Percentiles rank a stretch among this genome's conserved stretches.
These are phyloP conservation scores for Capsella rubella DNA, from an alignment of 441 rosid species.

Conservation along the genomic window DNA sequence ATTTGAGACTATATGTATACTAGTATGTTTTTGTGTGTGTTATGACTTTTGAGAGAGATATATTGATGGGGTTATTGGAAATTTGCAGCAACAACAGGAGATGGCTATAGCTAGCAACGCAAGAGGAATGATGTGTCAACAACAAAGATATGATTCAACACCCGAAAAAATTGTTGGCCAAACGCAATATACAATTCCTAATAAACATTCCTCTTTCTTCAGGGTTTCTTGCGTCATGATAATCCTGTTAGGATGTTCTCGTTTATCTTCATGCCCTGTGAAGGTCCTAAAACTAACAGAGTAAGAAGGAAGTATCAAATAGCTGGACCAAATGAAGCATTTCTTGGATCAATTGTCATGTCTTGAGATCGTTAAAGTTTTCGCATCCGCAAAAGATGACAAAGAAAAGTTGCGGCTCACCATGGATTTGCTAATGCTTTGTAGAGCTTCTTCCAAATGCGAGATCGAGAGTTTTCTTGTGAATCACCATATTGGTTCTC, in stretches of 20 bases:
- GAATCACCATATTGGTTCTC: not conserved
- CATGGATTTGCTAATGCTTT: not conserved
- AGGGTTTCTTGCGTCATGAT: conserved; percentile 11
- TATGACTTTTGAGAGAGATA: not conserved
- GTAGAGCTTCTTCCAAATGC: conserved; percentile 7
- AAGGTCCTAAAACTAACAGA: not conserved
- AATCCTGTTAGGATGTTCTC: not conserved
- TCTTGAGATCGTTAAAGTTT: conserved; percentile 15
- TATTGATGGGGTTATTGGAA: conserved; percentile 22
- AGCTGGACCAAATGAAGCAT: conserved; percentile 3
- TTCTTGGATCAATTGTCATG: not conserved
- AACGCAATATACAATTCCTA: not conserved
- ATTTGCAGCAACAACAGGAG: conserved; percentile 64
- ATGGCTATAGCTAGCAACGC: conserved; percentile 58
- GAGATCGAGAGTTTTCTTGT: too few species aligned
- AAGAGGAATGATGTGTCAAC: conserved; percentile 60
- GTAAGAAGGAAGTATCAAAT: not conserved
- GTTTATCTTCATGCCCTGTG: not conserved
- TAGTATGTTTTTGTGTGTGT: conserved; percentile 20
- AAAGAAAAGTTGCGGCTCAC: not conserved
- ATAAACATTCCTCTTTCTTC: not conserved
- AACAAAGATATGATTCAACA: conserved; percentile 1
- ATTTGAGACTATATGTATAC: conserved; percentile 1
- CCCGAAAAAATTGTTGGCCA: not conserved
- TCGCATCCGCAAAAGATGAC: not conserved